phyloP scores from a whole-genome alignment of 2,329 filamentous ascomycete species.

The Pseudogymnoascus sp. region DNA sequence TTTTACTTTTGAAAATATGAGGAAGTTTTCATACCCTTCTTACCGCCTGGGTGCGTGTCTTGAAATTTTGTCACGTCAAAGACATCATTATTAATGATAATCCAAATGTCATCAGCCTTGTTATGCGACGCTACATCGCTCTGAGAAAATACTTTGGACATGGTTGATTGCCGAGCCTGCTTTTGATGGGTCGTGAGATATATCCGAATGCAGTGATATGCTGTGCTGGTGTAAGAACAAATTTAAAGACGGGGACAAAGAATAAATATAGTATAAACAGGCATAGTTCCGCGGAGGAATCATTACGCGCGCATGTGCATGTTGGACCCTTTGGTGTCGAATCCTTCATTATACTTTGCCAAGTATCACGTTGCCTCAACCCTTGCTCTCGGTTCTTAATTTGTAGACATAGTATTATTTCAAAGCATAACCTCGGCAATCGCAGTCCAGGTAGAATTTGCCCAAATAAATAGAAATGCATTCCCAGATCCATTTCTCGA shows the following conservation, averaged over 20 bases:
- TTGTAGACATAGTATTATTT: not conserved
- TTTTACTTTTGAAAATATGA: constrained; percentile 28
- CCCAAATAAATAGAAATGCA: not conserved
- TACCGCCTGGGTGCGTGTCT: constrained; percentile 70
- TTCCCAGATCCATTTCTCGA: not conserved
- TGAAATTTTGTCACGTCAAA: constrained; percentile 90
- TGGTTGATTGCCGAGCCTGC: constrained; percentile 36
- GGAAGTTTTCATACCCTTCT: constrained; percentile 18
- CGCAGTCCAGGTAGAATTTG: not conserved
- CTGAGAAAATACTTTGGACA: constrained; percentile 82
- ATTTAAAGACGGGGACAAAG: not conserved
- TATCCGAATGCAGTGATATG: not conserved
- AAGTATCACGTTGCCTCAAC: not conserved
- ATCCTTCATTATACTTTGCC: not conserved
- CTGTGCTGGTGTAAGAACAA: not conserved
- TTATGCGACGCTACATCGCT: constrained; percentile 88
- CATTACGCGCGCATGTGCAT: not conserved
- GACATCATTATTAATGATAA: constrained; percentile 89
- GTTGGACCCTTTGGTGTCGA: not conserved
- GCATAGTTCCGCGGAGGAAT: not conserved
- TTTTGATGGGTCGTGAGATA: not conserved
- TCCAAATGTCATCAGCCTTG: constrained; percentile 79
- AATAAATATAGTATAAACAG: not conserved
- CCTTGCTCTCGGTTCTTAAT: not conserved
- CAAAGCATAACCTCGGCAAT: not conserved